Percentiles rank a stretch among this genome's conserved stretches.
Evolutionary conservation across 73 alveolate genomes (phyloP).

Genomic region (Tetrahymena malaccensis): DNA sequence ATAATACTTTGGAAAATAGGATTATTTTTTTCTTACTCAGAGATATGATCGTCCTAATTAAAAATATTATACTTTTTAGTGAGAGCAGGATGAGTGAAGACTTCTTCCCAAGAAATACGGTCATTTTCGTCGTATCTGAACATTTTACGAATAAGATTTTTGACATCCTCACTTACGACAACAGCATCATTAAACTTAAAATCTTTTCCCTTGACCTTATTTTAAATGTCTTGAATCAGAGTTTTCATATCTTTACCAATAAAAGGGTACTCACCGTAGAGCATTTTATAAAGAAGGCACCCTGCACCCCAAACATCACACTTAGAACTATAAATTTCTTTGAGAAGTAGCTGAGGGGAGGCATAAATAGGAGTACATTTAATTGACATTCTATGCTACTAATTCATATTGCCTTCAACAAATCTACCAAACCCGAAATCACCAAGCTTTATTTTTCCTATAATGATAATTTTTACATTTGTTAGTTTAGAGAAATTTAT

Average conservation of each 20-base stretch:
- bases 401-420: background rate
- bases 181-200: background rate
- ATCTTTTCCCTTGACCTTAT: background rate
- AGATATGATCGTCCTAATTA: background rate
- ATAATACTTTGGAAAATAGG: background rate
- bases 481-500: background rate
- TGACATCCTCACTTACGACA: background rate
- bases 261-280: background rate
- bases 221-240: background rate
- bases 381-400: background rate
- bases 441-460: background rate
- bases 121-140: background rate
- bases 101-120: background rate
- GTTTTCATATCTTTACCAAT: background rate
- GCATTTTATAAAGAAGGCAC: background rate
- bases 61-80: background rate
- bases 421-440: conserved; percentile 1
- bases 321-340: conserved; percentile 1
- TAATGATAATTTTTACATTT: too few relatives aligned
- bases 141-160: background rate
- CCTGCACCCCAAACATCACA: conserved; percentile 14
- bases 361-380: conserved; percentile 13
- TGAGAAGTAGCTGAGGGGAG: background rate
- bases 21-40: background rate
- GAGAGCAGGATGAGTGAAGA: background rate